phyloP scores from a whole-genome alignment of 177 flowering plant genomes.

The Vitis hybrid region DNA sequence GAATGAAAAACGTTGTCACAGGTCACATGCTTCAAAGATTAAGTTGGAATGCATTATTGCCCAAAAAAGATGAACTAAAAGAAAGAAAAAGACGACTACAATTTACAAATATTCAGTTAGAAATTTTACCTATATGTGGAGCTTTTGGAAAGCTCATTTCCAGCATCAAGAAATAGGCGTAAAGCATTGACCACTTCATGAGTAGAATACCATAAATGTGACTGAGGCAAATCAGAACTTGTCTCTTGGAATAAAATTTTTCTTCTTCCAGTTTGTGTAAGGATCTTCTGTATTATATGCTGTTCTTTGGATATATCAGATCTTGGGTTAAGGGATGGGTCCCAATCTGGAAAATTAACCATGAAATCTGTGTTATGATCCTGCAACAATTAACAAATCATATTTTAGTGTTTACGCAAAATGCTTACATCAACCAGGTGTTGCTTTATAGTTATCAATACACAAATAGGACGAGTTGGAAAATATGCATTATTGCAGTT shows the following conservation, averaged over 20 bases:
- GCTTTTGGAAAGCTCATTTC: slow-evolving; percentile 58
- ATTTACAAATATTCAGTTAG: background rate
- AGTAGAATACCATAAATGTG: slow-evolving; percentile 90
- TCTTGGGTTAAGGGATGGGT: slow-evolving; percentile 45
- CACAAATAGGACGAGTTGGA: background rate
- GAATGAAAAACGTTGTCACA: too few species aligned
- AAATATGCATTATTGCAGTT: background rate
- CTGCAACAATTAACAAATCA: slow-evolving; percentile 39
- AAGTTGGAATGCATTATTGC: too few species aligned
- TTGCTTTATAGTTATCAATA: background rate
- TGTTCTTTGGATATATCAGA: slow-evolving; percentile 17
- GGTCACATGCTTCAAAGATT: too few species aligned
- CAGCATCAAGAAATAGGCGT: slow-evolving; percentile 67
- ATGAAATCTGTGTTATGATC: slow-evolving; percentile 89
- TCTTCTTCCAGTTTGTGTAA: slow-evolving; percentile 19
- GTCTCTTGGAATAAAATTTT: slow-evolving; percentile 52
- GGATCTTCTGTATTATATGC: slow-evolving; percentile 25
- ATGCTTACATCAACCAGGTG: background rate
- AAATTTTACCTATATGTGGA: slow-evolving; percentile 69
- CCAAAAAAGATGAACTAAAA: background rate
- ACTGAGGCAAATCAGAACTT: slow-evolving; percentile 41
- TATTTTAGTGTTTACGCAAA: background rate
- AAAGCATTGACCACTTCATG: slow-evolving; percentile 59
- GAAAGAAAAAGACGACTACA: background rate
- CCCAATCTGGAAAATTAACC: slow-evolving; percentile 87